phyloP scores from a whole-genome alignment of 108 stramenopile species.

The Cyclotella kingstonii region DNA sequence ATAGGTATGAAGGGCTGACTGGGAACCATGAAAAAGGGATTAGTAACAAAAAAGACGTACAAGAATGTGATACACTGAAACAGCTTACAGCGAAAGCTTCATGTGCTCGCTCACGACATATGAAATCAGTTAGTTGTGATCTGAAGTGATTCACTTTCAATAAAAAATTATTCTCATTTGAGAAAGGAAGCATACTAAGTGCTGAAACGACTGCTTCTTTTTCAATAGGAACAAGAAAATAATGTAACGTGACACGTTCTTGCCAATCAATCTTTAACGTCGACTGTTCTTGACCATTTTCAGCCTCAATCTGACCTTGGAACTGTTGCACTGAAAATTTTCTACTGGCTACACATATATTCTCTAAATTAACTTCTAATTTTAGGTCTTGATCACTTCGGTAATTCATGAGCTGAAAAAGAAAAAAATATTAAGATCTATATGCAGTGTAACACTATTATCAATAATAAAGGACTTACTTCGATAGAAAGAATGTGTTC shows the following conservation, averaged over 20 bases:
- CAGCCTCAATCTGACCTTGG: slow-evolving; percentile 50
- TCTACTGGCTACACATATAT: slow-evolving; percentile 69
- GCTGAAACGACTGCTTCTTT: slow-evolving; percentile 27
- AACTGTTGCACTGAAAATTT: slow-evolving; percentile 58
- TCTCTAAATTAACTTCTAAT: slow-evolving; percentile 55
- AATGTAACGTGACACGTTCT: slow-evolving; percentile 74
- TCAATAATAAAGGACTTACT: slow-evolving; percentile 27
- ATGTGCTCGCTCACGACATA: slow-evolving; percentile 73
- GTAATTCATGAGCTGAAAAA: slow-evolving; percentile 59
- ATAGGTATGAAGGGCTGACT: slow-evolving; percentile 10
- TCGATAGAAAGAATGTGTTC: slow-evolving; percentile 77
- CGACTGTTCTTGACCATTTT: slow-evolving; percentile 14
- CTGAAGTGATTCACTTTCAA: slow-evolving; percentile 4
- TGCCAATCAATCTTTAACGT: slow-evolving; percentile 68
- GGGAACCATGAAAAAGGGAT: not conserved
- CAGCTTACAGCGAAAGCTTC: slow-evolving; percentile 53
- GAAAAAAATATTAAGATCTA: not conserved
- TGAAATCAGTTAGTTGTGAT: slow-evolving; percentile 44
- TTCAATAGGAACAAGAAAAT: slow-evolving; percentile 51
- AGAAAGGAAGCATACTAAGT: slow-evolving; percentile 51
- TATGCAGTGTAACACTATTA: not conserved
- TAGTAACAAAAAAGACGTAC: not conserved
- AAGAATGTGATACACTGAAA: not conserved
- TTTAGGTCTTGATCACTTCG: slow-evolving; percentile 71
- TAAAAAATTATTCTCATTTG: slow-evolving; percentile 12